Percentiles rank a stretch among this genome's conserved stretches.
Evolutionary conservation across 2,329 filamentous ascomycete species (phyloP).

Genomic region (Septoria petroselini): DNA sequence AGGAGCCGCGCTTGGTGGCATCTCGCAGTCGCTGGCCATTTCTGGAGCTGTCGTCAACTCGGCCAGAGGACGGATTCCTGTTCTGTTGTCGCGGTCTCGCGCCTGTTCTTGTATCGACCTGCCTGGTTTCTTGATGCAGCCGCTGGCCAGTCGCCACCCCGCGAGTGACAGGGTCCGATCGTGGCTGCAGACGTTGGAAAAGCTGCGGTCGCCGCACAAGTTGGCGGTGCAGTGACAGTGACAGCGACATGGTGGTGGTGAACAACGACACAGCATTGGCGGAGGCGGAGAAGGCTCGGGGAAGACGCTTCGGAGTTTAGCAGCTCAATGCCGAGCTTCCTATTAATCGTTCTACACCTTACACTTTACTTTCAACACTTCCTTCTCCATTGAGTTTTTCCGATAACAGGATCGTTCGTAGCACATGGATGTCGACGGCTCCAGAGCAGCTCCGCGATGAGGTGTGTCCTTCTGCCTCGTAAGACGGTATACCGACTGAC

Average conservation of each 20-base stretch:
- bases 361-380: too few species aligned
- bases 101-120: too few species aligned
- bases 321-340: slow-evolving; percentile 1
- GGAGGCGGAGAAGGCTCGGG: background rate
- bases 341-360: background rate
- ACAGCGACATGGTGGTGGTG: slow-evolving; percentile 7
- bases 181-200: background rate
- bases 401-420: slow-evolving; percentile 1
- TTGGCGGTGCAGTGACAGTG: slow-evolving; percentile 7
- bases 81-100: too few species aligned
- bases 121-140: background rate
- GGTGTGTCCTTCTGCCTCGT: slow-evolving; percentile 42
- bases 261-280: background rate
- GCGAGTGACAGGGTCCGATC: background rate
- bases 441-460: slow-evolving; percentile 67
- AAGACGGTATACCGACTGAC: slow-evolving; percentile 15
- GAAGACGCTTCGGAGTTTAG: background rate
- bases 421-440: slow-evolving; percentile 60
- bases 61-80: too few species aligned
- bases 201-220: background rate
- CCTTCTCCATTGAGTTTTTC: too few species aligned
- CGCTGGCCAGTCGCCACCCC: background rate
- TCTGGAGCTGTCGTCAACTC: too few species aligned
- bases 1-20: background rate
- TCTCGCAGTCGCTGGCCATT: too few species aligned